Percentiles rank a stretch among this genome's conserved stretches.
Conservation (phyloP, 106 monocot species). For the Iris macrosiphon region DNA sequence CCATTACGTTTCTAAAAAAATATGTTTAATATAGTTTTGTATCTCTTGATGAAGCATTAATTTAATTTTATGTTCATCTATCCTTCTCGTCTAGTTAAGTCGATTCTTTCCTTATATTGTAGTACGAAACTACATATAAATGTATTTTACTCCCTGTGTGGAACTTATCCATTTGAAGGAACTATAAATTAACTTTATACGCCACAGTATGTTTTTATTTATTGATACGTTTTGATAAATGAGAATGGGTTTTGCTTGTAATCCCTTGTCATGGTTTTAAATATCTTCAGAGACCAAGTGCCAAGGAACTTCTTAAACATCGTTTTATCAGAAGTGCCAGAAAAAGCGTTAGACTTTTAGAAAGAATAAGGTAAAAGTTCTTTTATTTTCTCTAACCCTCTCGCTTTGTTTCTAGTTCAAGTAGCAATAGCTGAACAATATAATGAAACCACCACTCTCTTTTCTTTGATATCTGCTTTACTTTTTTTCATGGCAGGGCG, state of each 20-base stretch:
- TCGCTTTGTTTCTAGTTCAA: no score
- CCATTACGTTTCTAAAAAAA: no score
- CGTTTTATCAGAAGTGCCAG: conserved; percentile 81
- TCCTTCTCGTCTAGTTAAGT: no score
- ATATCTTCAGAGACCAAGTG: conserved; percentile 76
- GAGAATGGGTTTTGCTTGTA: not conserved
- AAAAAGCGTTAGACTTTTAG: conserved; percentile 67
- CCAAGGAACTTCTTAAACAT: conserved; percentile 90
- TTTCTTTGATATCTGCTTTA: not conserved
- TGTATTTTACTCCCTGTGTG: no score
- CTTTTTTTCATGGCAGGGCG: conserved; percentile 41
- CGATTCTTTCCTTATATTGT: no score
- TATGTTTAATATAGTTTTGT: no score
- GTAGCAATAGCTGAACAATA: no score
- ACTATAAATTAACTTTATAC: not conserved
- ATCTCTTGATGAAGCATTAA: no score
- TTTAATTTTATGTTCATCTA: no score
- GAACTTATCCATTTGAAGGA: not conserved
- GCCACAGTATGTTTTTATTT: not conserved
- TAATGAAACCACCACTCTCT: no score
- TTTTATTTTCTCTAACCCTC: not conserved
- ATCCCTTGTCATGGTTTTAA: not conserved
- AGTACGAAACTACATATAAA: no score
- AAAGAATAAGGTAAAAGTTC: conserved; percentile 75
- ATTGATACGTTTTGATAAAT: no score